Base-by-base conservation (phyloP, 2,329 filamentous ascomycete genomes). In the Colletotrichum horii region DNA sequence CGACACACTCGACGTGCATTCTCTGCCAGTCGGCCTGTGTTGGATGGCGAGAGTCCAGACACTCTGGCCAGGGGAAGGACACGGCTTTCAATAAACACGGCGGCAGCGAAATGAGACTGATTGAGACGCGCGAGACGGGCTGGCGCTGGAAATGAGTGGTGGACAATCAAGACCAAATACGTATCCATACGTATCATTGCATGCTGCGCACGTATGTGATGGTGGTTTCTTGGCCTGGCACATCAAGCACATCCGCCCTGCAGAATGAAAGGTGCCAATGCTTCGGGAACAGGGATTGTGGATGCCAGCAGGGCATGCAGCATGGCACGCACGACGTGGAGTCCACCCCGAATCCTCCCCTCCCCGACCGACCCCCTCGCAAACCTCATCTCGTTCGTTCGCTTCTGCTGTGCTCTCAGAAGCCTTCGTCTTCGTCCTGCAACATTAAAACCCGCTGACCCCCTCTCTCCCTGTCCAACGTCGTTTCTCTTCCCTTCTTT, bases 371-470 rank as follows among this genome's bases (percentile, higher is more conserved):
- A 24, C 71, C 62, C 72, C 73, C n/a, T 68, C 73, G 26, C 38
- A 70, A 67, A 65, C 66, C 55, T 73, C 73, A 68, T 75, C 69
- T 75, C 73, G 69, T 75, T 75, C 73, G 74, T 43, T 74, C 58
- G 70, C n/a, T 74, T 67, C 61, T 52, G 32, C 14, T 55, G 52
- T 15, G 52, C 56, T 64, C 32, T 38, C 56, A 34, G 70, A 66
- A 74, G 64, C 36, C 65, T 66, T 76, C 60, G 58, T 60, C 73
- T 32, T 75, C 69, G 58, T 71, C 61, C 74, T 73, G 76, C 74
- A 76, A 77, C 74, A 83, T 84, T 85, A 85, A 85, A 85, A 84
- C 81, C 83, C 83, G 80, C 81, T 80, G 79, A 79, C 81, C 83
- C 82, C 84, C 84, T 81, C 81, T 82, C 80, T 79, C 69, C 62